phyloP scores from a whole-genome alignment of 2,329 filamentous ascomycete species.

The Curvularia sp. region DNA sequence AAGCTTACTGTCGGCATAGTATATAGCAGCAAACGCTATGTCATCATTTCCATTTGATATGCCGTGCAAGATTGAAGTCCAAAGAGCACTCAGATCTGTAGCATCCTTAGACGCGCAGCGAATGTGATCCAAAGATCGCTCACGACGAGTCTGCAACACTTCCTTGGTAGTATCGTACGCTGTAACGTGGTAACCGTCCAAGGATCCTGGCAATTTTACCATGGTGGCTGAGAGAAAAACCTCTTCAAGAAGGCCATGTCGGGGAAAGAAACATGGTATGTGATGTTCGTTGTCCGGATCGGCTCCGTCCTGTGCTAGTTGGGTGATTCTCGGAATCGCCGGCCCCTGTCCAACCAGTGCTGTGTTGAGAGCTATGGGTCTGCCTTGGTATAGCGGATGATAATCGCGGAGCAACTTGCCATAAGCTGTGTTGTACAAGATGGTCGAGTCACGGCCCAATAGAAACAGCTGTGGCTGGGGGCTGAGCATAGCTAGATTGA shows the following conservation, averaged over 20 bases:
- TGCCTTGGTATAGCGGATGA: constrained; percentile 8
- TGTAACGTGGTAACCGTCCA: constrained; percentile 7
- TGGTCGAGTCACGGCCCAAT: constrained; percentile 5
- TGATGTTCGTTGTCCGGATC: not conserved
- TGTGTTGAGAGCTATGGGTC: constrained; percentile 5
- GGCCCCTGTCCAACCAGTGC: constrained; percentile 5
- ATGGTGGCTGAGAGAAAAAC: constrained; percentile 9
- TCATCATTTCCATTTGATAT: constrained; percentile 5
- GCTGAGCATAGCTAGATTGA: constrained; percentile 8
- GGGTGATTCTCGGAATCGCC: constrained; percentile 1
- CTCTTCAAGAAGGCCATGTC: constrained; percentile 3
- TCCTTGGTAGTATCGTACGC: constrained; percentile 1
- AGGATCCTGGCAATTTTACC: constrained; percentile 5
- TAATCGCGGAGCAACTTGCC: constrained; percentile 8
- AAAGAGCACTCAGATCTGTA: not conserved
- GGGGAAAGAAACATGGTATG: constrained; percentile 5
- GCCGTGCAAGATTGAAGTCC: not conserved
- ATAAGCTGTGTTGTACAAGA: constrained; percentile 11
- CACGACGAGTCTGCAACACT: not conserved
- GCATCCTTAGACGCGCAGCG: constrained; percentile 6
- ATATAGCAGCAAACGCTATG: constrained; percentile 6
- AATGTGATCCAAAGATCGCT: constrained; percentile 2
- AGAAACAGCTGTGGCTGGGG: constrained; percentile 8
- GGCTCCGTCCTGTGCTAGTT: not conserved
- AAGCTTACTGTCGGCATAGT: not conserved